Evolutionary conservation across 2,329 filamentous ascomycete genomes (phyloP), one percentile per base, ranked within the genome.

Genomic region (Colletotrichum tofieldiae): DNA sequence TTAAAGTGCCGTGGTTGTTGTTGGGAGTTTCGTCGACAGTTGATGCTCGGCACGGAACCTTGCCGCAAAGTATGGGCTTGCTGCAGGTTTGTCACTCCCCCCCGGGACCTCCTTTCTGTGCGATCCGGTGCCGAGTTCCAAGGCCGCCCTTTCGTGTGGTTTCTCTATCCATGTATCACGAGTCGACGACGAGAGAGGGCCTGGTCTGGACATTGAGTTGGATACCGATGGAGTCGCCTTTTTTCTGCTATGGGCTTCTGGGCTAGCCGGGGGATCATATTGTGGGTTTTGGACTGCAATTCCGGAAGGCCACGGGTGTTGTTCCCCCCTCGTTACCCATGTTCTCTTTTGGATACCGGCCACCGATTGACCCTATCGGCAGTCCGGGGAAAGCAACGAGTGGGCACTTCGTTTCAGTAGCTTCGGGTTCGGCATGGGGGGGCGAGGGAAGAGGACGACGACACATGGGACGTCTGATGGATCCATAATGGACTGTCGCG

Each of bases 321-420:
- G 39, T 23, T 20, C 47, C 67, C 35, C 20, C 62, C 55, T 54
- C 20, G 51, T 54, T 8, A 54, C 32, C 52, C 52, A 55, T 59
- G 37, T 41, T 54, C 63, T 49, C 51, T 16, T n/a, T 26, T 55
- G 54, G 54, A 45, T 65, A 43, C 52, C 39, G 61, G 59, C 29
- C 43, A 9, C 58, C 39, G 32, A 35, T 29, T 62, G 67, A 70
- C 62, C 67, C 67, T 71, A 61, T 67, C 67, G 67, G 67, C 67
- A 71, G 67, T 71, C 67, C 55, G 67, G 67, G 67, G 67, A 71
- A 71, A 41, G 39, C 67, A 41, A 61, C 63, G 63, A 55, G 67
- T 67, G 67, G 67, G 49, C 47, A 52, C 54, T 23, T 67, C 47
- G 67, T 71, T 71, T 71, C 67, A 71, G 67, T 63, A 65, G 58